These are phyloP conservation scores for Geotrichum candidum DNA, from an alignment of 1,139 yeast species.

Conservation along the genomic window DNA sequence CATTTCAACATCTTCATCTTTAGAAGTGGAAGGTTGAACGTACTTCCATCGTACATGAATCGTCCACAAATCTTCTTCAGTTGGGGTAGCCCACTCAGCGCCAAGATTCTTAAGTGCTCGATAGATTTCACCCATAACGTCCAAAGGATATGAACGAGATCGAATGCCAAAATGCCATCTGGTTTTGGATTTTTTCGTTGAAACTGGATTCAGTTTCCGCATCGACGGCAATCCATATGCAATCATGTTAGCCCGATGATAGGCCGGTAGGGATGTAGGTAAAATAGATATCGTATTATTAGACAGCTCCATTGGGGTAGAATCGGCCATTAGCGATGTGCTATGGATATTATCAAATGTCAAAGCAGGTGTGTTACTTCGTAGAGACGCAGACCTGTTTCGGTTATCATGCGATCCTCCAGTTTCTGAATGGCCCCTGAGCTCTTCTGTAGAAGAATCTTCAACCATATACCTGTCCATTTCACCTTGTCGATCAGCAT, in stretches of 20 bases:
- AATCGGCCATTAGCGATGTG: conserved; percentile 29
- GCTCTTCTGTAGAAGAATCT: conserved; percentile 21
- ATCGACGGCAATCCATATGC: conserved; percentile 32
- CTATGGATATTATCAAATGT: conserved; percentile 33
- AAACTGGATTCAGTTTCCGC: conserved; percentile 63
- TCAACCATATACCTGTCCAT: conserved; percentile 33
- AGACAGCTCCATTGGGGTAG: conserved; percentile 35
- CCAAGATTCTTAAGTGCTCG: conserved; percentile 89
- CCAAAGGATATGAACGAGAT: conserved; percentile 91
- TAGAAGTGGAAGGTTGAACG: conserved; percentile 26
- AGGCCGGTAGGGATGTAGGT: conserved; percentile 90
- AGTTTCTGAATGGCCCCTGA: conserved; percentile 10
- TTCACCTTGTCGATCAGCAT: conserved; percentile 27
- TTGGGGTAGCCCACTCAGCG: conserved; percentile 95
- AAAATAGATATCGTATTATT: conserved; percentile 73
- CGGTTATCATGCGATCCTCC: conserved; percentile 8
- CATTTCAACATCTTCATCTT: conserved; percentile 6
- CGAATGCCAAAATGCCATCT: conserved; percentile 99
- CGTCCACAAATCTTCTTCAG: conserved; percentile 87
- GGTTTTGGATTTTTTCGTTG: conserved; percentile 81
- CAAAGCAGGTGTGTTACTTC: conserved; percentile 33
- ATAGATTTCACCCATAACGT: conserved; percentile 97
- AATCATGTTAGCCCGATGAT: conserved; percentile 89
- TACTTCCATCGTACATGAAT: conserved; percentile 89
- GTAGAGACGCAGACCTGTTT: conserved; percentile 17